These are phyloP conservation scores for Fusarium musae DNA, from an alignment of 2,329 filamentous ascomycete genomes.

Conservation along the genomic window DNA sequence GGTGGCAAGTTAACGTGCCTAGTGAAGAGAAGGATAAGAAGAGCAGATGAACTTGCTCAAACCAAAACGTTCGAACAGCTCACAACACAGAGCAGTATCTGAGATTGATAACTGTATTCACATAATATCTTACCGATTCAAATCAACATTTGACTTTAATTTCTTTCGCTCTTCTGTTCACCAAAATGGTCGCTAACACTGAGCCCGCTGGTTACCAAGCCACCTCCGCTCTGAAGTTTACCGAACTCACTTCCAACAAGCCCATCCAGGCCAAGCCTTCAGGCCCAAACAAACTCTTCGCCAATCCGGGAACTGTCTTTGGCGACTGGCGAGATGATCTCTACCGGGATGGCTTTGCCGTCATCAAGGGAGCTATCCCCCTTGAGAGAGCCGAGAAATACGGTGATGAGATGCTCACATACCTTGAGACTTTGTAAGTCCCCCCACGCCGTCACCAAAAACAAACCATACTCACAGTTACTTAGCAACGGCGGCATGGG, in stretches of 20 bases:
- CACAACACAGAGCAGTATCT: neutral
- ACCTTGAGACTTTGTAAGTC: constrained; percentile 4
- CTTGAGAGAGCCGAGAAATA: neutral
- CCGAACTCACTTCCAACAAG: neutral
- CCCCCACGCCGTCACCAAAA: accelerated
- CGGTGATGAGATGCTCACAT: neutral
- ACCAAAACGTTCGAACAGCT: neutral
- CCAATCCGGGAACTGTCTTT: neutral
- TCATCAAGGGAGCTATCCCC: constrained; percentile 3
- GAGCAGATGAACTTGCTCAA: neutral
- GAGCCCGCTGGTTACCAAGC: neutral
- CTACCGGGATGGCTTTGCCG: neutral
- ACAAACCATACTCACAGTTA: neutral
- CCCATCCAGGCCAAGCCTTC: constrained; percentile 12
- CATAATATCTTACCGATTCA: neutral
- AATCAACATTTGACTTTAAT: accelerated
- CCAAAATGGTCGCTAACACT: constrained; percentile 7
- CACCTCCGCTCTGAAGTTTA: neutral
- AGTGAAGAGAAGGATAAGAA: neutral
- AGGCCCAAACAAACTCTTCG: constrained; percentile 4
- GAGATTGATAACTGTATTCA: accelerated
- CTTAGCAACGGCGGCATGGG: constrained; percentile 2
- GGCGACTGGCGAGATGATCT: constrained; percentile 16
- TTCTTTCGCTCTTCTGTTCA: accelerated
- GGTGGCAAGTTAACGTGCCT: accelerated